phyloP scores from a whole-genome alignment of 2,329 filamentous ascomycete species.

The Pyrenochaeta sp. region DNA sequence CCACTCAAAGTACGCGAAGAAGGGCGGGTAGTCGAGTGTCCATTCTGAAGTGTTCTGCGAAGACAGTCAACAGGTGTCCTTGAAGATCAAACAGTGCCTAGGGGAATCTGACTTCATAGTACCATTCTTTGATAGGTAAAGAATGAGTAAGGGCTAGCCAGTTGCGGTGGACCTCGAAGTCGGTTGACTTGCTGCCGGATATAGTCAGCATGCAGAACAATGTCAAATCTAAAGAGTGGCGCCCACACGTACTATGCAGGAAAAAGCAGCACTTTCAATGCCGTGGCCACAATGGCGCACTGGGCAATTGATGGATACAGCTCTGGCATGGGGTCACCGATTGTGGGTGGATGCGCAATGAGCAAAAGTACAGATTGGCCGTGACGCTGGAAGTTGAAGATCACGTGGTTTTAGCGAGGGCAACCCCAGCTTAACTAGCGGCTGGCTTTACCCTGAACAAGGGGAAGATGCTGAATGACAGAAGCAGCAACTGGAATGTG shows the following conservation, averaged over 20 bases:
- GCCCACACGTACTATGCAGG: slow-evolving; percentile 81
- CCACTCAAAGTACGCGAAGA: slow-evolving; percentile 98
- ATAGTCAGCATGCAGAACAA: slow-evolving; percentile 30
- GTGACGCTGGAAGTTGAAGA: slow-evolving; percentile 16
- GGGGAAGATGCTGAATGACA: slow-evolving; percentile 9
- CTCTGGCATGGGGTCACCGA: slow-evolving; percentile 69
- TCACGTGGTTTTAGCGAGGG: slow-evolving; percentile 27
- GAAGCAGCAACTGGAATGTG: slow-evolving; percentile 13
- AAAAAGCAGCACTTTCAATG: slow-evolving; percentile 90
- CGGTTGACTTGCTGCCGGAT: slow-evolving; percentile 84
- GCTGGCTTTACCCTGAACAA: neutral
- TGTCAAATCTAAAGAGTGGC: slow-evolving; percentile 5
- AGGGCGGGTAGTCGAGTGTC: slow-evolving; percentile 98
- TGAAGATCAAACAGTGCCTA: neutral
- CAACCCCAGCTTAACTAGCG: neutral
- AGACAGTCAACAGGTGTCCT: slow-evolving; percentile 18
- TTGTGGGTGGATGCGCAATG: slow-evolving; percentile 28
- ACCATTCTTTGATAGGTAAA: slow-evolving; percentile 87
- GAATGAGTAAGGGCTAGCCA: slow-evolving; percentile 97
- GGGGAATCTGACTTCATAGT: slow-evolving; percentile 72
- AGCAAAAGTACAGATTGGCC: slow-evolving; percentile 26
- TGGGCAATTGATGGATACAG: slow-evolving; percentile 87
- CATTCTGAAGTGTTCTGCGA: slow-evolving; percentile 89
- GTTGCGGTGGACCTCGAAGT: slow-evolving; percentile 98
- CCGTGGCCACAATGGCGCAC: slow-evolving; percentile 83